Base-by-base conservation (phyloP, 352 stramenopile genomes). In the Plasmopara halstedii region DNA sequence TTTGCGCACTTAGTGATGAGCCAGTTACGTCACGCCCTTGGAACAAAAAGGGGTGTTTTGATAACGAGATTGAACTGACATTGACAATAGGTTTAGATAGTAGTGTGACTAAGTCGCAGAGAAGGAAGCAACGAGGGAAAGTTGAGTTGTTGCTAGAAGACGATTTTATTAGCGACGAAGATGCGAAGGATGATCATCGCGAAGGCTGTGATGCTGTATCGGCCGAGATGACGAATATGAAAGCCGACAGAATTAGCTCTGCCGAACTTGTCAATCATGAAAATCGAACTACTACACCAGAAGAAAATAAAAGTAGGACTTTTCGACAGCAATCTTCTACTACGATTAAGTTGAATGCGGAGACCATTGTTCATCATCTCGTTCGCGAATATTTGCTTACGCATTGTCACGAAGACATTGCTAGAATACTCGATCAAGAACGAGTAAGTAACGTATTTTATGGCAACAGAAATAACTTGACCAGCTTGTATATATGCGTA, bases 381-480 rank as follows among this genome's bases (percentile, higher is more conserved):
- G 64, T 87, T n/a, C 70, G 68, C 2, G 67, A 85, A 19, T 85
- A 82, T 26, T 56, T 89, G 8, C 53, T 64, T 18, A 59, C 63
- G 8, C 66, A 73, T 25, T 62, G 64, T 37, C 62, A 65, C 0
- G 52, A 63, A 2, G 50, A 67, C 11, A 52, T 84, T 42, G 50
- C 67, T 18, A 41, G 56, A 23, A 43, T 75, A 42, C 58, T 85
- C 25, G 68, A 79, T 6, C 46, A 62, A 48, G 70, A 85, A 51
- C 47, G 53, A 31, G 58, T 67, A 56, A 51, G 56, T 58, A 27
- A 11, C 7, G 4, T 18, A 13, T n/a, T 21, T 26, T 41, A n/a
- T 29, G 6, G 25, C 25, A n/a, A 11, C 11, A 36, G 14, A 38
- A 39, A 25, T 39, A 37, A 13, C 17, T 6, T 29, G 25, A 29